These are phyloP conservation scores for Ceratocystis papillata DNA, from an alignment of 2,329 filamentous ascomycete species.

Conservation along the genomic window DNA sequence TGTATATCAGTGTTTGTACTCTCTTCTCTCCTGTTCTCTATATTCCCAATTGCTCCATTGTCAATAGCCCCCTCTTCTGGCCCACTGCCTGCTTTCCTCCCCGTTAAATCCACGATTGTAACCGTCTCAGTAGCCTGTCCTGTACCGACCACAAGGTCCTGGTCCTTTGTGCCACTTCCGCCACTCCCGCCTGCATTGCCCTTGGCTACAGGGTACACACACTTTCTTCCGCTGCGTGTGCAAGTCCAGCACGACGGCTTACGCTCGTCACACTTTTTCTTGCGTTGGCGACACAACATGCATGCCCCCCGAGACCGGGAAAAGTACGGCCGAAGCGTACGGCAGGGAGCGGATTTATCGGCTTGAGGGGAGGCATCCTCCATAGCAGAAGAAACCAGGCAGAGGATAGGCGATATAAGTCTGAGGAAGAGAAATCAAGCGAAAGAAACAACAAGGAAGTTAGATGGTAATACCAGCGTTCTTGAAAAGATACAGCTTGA, in stretches of 20 bases:
- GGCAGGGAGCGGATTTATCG: slow-evolving; percentile 20
- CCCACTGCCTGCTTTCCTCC: not conserved
- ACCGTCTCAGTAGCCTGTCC: not conserved
- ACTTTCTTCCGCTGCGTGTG: slow-evolving; percentile 22
- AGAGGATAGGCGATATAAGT: too few relatives aligned
- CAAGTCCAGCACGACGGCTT: slow-evolving; percentile 27
- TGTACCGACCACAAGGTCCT: not conserved
- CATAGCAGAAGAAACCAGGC: not conserved
- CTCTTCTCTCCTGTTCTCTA: not conserved
- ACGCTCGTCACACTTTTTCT: slow-evolving; percentile 31
- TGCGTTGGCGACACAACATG: slow-evolving; percentile 30
- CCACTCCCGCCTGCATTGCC: not conserved
- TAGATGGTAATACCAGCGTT: not conserved
- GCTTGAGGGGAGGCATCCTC: slow-evolving; percentile 6
- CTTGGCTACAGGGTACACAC: slow-evolving; percentile 21
- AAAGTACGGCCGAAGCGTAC: slow-evolving; percentile 22
- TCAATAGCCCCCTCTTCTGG: not conserved
- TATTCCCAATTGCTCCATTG: not conserved
- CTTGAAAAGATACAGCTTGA: not conserved
- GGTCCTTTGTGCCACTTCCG: not conserved
- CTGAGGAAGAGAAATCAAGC: not conserved
- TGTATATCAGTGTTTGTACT: not conserved
- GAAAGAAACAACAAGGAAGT: not conserved
- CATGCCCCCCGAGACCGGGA: slow-evolving; percentile 27
- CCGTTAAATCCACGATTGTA: slow-evolving; percentile 1